These are phyloP conservation scores for Fusarium vanettenii DNA, from an alignment of 2,329 filamentous ascomycete genomes.

Conservation along the genomic window DNA sequence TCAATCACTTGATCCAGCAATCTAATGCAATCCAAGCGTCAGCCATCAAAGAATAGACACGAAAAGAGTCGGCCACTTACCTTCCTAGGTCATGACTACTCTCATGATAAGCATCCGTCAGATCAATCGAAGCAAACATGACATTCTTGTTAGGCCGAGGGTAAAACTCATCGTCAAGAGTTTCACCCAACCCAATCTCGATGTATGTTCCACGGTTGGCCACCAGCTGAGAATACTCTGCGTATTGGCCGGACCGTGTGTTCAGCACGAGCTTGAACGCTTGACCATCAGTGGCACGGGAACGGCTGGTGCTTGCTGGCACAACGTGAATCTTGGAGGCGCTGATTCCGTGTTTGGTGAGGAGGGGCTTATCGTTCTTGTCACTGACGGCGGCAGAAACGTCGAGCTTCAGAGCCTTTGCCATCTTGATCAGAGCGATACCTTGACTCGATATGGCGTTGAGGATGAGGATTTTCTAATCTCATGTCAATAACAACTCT, in stretches of 20 bases:
- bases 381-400: constrained; percentile 26
- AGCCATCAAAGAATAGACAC: not conserved
- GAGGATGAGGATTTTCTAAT: constrained; percentile 34
- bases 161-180: not conserved
- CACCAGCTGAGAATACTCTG: constrained; percentile 28
- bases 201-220: constrained; percentile 33
- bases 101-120: constrained; percentile 32
- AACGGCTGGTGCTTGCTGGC: constrained; percentile 4
- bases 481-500: not conserved
- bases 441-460: constrained; percentile 34
- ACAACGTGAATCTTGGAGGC: constrained; percentile 24
- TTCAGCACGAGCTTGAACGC: constrained; percentile 33
- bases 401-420: constrained; percentile 33
- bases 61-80: constrained; percentile 9
- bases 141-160: constrained; percentile 32
- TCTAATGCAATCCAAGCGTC: constrained; percentile 3
- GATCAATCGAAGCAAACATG: constrained; percentile 38
- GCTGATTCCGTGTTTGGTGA: constrained; percentile 23
- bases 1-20: constrained; percentile 21
- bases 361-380: constrained; percentile 27
- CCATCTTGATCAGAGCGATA: constrained; percentile 35
- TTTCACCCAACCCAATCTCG: constrained; percentile 24
- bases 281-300: constrained; percentile 14
- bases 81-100: constrained; percentile 26
- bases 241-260: constrained; percentile 29